Percentiles rank a stretch among this genome's conserved stretches.
phyloP scores from a whole-genome alignment of 257 asterid genomes.

The Capsicum baccatum region DNA sequence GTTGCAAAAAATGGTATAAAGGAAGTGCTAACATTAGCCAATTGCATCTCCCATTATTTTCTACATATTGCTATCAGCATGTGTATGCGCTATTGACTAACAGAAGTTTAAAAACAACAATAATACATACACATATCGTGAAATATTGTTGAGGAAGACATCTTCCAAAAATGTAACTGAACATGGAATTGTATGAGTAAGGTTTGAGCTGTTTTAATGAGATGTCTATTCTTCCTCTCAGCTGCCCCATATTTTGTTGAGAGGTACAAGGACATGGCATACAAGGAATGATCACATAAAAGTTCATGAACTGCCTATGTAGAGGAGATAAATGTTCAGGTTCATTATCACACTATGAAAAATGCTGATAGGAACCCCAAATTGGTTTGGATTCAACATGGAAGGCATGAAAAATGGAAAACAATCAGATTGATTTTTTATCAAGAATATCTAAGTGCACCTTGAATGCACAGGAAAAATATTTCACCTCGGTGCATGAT shows the following conservation, averaged over 20 bases:
- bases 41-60: neutral
- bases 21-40: neutral
- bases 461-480: neutral
- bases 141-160: neutral
- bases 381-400: neutral
- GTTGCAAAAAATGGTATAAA: neutral
- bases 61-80: conserved; percentile 11
- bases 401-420: neutral
- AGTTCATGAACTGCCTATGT: neutral
- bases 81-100: neutral
- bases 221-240: neutral
- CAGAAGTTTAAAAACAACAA: neutral
- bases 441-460: conserved; percentile 14
- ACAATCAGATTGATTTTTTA: neutral
- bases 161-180: neutral
- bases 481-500: too few species aligned
- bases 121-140: neutral
- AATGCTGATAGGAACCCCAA: neutral
- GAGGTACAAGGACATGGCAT: neutral
- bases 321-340: conserved; percentile 11
- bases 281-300: neutral
- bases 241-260: conserved; percentile 4
- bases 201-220: conserved; percentile 13
- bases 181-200: neutral
- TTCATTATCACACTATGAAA: neutral